phyloP scores from a whole-genome alignment of 2,329 filamentous ascomycete species.

The Leptosphaerulina australis region DNA sequence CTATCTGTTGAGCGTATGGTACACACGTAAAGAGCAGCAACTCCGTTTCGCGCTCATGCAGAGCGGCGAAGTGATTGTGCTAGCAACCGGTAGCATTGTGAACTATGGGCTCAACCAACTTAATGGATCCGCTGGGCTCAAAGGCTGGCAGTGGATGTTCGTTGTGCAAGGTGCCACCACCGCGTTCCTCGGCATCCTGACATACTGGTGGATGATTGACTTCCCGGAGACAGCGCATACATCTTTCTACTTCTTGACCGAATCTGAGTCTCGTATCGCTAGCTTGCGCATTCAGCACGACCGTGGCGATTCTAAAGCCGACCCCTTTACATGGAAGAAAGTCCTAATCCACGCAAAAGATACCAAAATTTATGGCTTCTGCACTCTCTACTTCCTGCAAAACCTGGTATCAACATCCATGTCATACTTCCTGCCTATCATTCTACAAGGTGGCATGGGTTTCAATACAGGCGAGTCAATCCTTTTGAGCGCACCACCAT shows the following conservation, averaged over 20 bases:
- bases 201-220: conserved; percentile 74
- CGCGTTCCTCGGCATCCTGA: conserved; percentile 61
- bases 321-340: conserved; percentile 62
- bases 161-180: conserved; percentile 69
- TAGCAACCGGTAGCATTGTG: conserved; percentile 70
- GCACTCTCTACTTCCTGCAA: conserved; percentile 68
- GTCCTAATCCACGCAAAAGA: conserved; percentile 64
- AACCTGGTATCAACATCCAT: conserved; percentile 70
- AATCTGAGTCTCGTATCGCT: conserved; percentile 62
- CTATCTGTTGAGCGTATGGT: conserved; percentile 67
- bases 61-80: conserved; percentile 67
- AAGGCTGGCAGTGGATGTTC: conserved; percentile 74
- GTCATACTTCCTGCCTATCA: conserved; percentile 69
- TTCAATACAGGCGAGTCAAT: conserved; percentile 56
- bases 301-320: conserved; percentile 63
- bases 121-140: conserved; percentile 61
- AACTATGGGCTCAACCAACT: conserved; percentile 73
- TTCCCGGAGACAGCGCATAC: conserved; percentile 67
- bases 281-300: conserved; percentile 64
- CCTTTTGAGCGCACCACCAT: conserved; percentile 68
- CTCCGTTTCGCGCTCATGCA: conserved; percentile 69
- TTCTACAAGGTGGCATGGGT: conserved; percentile 58
- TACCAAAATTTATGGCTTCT: conserved; percentile 68
- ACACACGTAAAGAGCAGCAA: conserved; percentile 68
- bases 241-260: conserved; percentile 64